Percentiles rank a stretch among this genome's conserved stretches.
Conservation (phyloP, 1,284 basidiomycete genomes). For the Tetrapyrgos nigripes region DNA sequence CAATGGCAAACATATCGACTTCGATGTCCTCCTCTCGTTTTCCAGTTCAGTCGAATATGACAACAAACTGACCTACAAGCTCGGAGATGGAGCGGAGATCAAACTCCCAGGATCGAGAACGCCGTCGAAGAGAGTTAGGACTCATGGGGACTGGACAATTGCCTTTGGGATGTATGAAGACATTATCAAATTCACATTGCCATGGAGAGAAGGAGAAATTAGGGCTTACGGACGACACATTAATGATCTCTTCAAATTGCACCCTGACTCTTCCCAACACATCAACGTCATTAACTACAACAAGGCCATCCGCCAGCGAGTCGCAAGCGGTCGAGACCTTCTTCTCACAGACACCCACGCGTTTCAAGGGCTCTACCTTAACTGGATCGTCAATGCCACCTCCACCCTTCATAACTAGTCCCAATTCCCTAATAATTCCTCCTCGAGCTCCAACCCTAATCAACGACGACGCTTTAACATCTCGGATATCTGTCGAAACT, state of each 20-base stretch:
- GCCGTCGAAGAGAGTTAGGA: neutral
- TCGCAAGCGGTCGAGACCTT: neutral
- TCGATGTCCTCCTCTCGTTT: too few relatives aligned
- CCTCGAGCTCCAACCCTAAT: too few relatives aligned
- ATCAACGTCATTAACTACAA: neutral
- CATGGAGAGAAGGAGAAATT: neutral
- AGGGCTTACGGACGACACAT: neutral
- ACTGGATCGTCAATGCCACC: too few relatives aligned
- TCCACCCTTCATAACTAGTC: neutral
- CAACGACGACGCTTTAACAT: too few relatives aligned
- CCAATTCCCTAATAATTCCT: neutral
- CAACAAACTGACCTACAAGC: neutral
- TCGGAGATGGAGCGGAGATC: neutral
- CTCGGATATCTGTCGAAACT: neutral
- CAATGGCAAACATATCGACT: too few relatives aligned
- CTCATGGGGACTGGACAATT: too few relatives aligned
- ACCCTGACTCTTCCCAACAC: neutral
- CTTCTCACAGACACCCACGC: too few relatives aligned
- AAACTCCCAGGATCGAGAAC: neutral
- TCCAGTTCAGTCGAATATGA: neutral
- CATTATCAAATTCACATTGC: neutral
- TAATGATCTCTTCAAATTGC: neutral
- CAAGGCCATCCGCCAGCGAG: neutral
- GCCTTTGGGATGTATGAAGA: neutral
- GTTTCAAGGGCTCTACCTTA: neutral